Base-by-base conservation (phyloP, 495 filamentous ascomycete genomes). In the Aspergillus conjunctus region DNA sequence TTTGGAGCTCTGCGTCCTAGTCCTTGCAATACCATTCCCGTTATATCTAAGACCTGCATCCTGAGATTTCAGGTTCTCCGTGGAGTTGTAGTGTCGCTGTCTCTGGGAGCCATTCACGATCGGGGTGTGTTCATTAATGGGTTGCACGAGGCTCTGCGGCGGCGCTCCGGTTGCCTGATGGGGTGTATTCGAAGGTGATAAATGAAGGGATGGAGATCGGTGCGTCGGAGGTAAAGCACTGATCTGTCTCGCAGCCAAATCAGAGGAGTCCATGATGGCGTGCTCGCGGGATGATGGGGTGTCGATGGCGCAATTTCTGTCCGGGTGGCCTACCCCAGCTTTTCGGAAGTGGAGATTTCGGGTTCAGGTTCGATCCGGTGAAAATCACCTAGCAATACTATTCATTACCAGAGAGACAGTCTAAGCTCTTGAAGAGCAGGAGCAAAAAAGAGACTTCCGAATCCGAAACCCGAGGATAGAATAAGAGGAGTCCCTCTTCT, bases 241-340 rank as follows among this genome's bases (percentile, higher is more conserved):
- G 53, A 64, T 61, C 48, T 66, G 55, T 37, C 61, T 59, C 50
- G 59, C 62, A 66, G 63, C 67, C 71, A 68, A 66, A 64, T 73
- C 71, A 63, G 63, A 65, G 31, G 67, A 67, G 49, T 72, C 68
- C 76, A 77, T 77, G 64, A 75, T 76, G 73, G 67, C 73, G 74
- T 73, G 71, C 66, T 74, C 64, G 58, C 64, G 34, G 51, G 60
- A 63, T 70, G 22, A 51, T 56, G 58, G 48, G 60, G 61, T n/a
- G 57, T 46, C 43, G 43, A 44, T 39, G 51, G 51, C 51, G 44
- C 41, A 52, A 22, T 34, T 57, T 34, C 31, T 52, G 17, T 5
- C 30, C 39, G 50, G 21, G 44, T 9, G 41, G 53, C 11, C 37
- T 55, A 54, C 56, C 61, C 61, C 61, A 63, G 56, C 61, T 59